Evolutionary conservation across 1,284 basidiomycete genomes (phyloP), one percentile per base, ranked within the genome.

Genomic region (Apiotrichum veenhuisii): DNA sequence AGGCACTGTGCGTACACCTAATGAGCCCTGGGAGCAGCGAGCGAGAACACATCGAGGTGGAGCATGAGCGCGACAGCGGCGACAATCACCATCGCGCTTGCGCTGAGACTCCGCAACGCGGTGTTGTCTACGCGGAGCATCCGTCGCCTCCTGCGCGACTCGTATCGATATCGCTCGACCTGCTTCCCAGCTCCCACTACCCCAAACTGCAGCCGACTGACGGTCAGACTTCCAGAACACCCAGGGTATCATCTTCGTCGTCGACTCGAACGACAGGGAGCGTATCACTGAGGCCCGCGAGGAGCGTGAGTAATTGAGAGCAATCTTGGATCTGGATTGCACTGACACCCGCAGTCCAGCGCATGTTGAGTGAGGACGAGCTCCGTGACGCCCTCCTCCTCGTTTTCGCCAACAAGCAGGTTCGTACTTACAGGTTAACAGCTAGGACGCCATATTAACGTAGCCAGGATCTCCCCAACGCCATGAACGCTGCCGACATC

Each of bases 291-390:
- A 99, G 82, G 96, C 96, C 52, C 89, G 96, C 63, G 96, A 98
- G 82, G 96, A 99, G 81, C 85, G 77, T 78, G 62, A 67, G 73
- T 74, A 4, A 26, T 15, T n/a, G 27, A 23, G 5, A 34, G 3
- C 12, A 26, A 27, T 10, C 17, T 9, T 4, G 27, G 17, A 15
- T n/a, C n/a, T 10, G 18, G 9, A 8, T 17, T 9, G 34, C 26
- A 14, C 33, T 59, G 45, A 55, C 26, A 12, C 25, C 22, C 1
- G 15, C 52, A 78, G 77, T 99, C 59, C 96, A 98, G 80, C 89
- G 95, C 75, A 99, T 99, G 94, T 82, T 99, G 78, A 98, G 97
- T 80, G 96, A 98, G 80, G 95, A 98, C 75, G 96, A 99, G 82
- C 88, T 99, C 67, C 90, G 95, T 64, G 93, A 98, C 78, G 96